These are phyloP conservation scores for Samsoniella hepiali DNA, from an alignment of 2,329 filamentous ascomycete genomes.

Conservation along the genomic window DNA sequence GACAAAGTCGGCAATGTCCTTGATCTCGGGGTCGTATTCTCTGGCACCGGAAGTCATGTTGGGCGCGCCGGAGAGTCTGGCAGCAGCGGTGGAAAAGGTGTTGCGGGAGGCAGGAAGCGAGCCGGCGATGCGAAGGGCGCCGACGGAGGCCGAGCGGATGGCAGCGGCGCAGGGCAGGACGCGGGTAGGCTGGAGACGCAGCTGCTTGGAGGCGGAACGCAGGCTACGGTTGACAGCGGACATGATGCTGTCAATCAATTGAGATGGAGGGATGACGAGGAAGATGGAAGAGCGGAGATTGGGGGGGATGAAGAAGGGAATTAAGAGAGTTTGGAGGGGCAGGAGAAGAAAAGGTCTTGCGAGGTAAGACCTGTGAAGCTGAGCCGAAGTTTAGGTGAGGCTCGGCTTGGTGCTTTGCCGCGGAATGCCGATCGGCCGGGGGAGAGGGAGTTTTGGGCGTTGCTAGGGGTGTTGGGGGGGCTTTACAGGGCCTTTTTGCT, in stretches of 20 bases:
- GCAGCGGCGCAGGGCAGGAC: constrained; percentile 35
- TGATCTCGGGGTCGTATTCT: constrained; percentile 87
- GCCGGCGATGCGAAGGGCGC: constrained; percentile 31
- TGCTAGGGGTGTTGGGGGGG: not conserved
- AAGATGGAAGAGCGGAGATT: constrained; percentile 3
- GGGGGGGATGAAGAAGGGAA: not conserved
- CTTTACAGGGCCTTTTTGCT: not conserved
- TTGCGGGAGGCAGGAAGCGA: constrained; percentile 35
- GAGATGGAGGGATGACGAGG: not conserved
- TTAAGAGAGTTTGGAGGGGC: not conserved
- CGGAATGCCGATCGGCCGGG: constrained; percentile 16
- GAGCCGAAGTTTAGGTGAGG: constrained; percentile 15
- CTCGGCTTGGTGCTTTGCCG: constrained; percentile 18
- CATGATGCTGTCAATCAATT: constrained; percentile 37
- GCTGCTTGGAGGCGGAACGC: constrained; percentile 52
- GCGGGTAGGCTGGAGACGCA: constrained; percentile 45
- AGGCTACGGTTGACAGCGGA: constrained; percentile 54
- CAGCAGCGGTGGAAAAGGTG: constrained; percentile 49
- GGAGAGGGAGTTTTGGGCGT: not conserved
- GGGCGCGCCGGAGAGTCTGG: constrained; percentile 47
- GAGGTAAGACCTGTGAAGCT: not conserved
- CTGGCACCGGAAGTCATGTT: constrained; percentile 49
- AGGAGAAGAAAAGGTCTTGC: constrained; percentile 4
- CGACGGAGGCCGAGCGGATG: constrained; percentile 30
- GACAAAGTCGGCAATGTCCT: constrained; percentile 92